A percentile compares a stretch with the other conserved stretches of the same genome.
phyloP scores from a whole-genome alignment of 441 rosid species.

The Croton setiger region DNA sequence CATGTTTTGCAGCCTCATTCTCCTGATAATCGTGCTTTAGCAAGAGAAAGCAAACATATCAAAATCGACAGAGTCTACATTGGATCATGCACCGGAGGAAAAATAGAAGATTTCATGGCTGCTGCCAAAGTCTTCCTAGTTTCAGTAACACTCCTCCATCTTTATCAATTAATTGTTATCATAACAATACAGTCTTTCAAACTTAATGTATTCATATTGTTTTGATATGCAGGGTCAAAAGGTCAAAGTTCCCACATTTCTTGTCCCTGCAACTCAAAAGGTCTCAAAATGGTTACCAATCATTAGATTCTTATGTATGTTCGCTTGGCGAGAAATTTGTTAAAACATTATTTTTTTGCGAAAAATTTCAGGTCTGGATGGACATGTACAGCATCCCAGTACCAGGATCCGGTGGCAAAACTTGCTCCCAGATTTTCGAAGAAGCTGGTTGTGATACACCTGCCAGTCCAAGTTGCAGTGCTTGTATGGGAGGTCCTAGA shows the following conservation, averaged over 20 bases:
- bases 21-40: conserved; percentile 94
- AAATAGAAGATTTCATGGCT: conserved; percentile 92
- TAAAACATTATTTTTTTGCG: neutral
- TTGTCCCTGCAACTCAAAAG: conserved; percentile 97
- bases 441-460: conserved; percentile 98
- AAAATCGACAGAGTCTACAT: conserved; percentile 96
- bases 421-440: conserved; percentile 93
- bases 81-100: conserved; percentile 98
- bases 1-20: conserved; percentile 92
- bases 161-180: too few species aligned
- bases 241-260: conserved; percentile 92
- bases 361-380: conserved; percentile 84
- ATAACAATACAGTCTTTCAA: too few species aligned
- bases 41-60: conserved; percentile 98
- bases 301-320: too few species aligned
- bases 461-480: conserved; percentile 93
- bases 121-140: conserved; percentile 85
- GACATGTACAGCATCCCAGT: conserved; percentile 73
- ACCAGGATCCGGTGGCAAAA: conserved; percentile 90
- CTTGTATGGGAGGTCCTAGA: conserved; percentile 95
- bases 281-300: too few species aligned
- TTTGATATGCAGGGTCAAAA: conserved; percentile 61
- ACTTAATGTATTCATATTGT: too few species aligned
- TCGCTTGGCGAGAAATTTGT: too few species aligned
- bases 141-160: conserved; percentile 50